phyloP scores from a whole-genome alignment of 805 yeast species.

The Lipomyces spencermartinsiae region DNA sequence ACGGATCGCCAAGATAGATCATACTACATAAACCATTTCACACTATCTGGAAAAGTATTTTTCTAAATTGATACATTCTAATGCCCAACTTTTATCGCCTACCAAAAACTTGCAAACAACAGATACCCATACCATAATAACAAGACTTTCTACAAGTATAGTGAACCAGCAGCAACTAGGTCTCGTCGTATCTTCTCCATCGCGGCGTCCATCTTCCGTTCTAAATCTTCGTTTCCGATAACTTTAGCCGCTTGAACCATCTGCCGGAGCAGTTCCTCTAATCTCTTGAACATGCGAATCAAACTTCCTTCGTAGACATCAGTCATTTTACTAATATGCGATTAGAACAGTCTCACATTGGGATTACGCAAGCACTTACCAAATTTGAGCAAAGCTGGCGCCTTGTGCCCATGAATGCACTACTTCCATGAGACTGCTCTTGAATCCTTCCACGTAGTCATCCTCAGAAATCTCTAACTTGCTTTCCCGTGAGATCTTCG shows the following conservation, averaged over 20 bases:
- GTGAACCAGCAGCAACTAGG: constrained; percentile 93
- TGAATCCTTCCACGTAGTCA: constrained; percentile 89
- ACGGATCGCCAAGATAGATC: constrained; percentile 5
- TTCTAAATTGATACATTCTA: background rate
- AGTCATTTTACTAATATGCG: constrained; percentile 71
- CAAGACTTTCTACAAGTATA: constrained; percentile 58
- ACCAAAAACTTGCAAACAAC: background rate
- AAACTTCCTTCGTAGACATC: constrained; percentile 97
- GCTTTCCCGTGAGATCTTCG: constrained; percentile 86
- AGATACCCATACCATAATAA: background rate
- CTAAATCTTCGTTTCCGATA: constrained; percentile 87
- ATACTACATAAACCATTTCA: background rate
- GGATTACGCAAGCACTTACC: constrained; percentile 45
- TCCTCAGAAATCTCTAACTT: constrained; percentile 89
- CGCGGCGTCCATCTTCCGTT: constrained; percentile 86
- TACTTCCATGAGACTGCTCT: constrained; percentile 95
- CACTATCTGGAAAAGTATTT: background rate
- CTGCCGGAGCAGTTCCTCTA: constrained; percentile 92
- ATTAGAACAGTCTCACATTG: background rate
- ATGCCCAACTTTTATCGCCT: background rate
- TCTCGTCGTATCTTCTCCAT: constrained; percentile 82
- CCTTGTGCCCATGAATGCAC: constrained; percentile 97
- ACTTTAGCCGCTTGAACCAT: constrained; percentile 90
- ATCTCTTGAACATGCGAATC: constrained; percentile 90
- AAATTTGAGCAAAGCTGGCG: constrained; percentile 92